Evolutionary conservation across 2,329 filamentous ascomycete genomes (phyloP).

Genomic region (Colletotrichum sp.): DNA sequence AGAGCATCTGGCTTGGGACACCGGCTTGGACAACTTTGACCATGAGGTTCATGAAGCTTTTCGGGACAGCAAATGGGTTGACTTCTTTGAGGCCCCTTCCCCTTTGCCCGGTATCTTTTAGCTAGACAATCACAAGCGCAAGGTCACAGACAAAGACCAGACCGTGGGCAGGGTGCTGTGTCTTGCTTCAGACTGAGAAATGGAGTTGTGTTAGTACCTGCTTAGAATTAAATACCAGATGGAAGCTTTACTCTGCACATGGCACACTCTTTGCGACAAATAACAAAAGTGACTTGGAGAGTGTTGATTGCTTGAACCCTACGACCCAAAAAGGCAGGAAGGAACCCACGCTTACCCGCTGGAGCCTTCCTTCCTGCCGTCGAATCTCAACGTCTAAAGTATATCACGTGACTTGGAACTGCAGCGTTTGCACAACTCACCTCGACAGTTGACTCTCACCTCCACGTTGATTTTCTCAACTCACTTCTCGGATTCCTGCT

Average conservation of each 20-base stretch:
- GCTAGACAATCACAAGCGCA: neutral
- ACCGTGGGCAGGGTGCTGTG: neutral
- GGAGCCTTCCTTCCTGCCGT: neutral
- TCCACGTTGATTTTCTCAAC: neutral
- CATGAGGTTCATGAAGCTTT: neutral
- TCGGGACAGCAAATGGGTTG: neutral
- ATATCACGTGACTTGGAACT: neutral
- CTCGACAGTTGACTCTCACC: neutral
- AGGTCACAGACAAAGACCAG: neutral
- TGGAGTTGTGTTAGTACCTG: fast-evolving
- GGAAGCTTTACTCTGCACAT: neutral
- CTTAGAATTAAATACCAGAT: neutral
- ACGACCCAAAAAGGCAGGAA: neutral
- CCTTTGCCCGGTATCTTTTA: neutral
- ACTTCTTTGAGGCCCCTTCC: neutral
- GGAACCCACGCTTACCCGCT: neutral
- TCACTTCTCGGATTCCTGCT: fast-evolving
- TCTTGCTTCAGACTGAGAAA: neutral
- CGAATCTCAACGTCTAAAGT: neutral
- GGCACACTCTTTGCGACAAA: fast-evolving
- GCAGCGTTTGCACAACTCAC: neutral
- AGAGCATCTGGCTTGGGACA: neutral
- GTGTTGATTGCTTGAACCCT: neutral
- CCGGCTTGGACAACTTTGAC: fast-evolving
- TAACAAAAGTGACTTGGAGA: neutral